Conservation (phyloP, 208 protist genomes). For the Leishmania martiniquensis region DNA sequence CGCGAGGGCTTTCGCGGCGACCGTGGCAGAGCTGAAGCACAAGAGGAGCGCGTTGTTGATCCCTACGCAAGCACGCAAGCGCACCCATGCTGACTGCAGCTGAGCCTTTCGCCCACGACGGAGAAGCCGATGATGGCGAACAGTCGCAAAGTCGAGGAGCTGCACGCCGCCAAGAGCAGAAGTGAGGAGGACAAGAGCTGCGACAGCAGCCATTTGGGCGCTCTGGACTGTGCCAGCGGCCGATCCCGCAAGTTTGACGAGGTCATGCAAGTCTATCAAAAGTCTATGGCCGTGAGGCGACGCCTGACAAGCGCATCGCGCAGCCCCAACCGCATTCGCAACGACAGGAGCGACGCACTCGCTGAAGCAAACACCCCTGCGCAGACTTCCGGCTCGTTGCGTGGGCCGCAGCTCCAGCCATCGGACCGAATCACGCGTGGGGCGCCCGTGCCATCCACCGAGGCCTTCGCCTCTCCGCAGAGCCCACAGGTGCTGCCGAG, state of each 20-base stretch:
- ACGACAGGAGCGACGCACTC: background rate
- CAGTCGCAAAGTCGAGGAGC: background rate
- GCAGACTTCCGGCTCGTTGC: background rate
- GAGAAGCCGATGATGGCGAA: background rate
- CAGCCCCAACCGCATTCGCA: background rate
- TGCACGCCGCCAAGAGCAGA: background rate
- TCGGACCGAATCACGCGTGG: slow-evolving; percentile 6
- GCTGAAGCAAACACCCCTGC: background rate
- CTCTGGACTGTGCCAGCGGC: background rate
- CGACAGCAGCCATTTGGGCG: background rate
- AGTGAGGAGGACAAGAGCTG: background rate
- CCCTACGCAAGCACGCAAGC: background rate
- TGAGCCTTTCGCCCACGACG: background rate
- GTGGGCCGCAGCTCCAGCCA: slow-evolving; percentile 12
- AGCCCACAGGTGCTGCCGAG: background rate
- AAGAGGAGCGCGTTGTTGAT: background rate
- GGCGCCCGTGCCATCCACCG: background rate
- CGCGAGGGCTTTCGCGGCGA: background rate
- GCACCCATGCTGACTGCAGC: background rate
- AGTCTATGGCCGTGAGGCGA: slow-evolving; percentile 20
- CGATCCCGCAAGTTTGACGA: slow-evolving; percentile 20
- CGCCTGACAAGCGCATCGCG: slow-evolving; percentile 5
- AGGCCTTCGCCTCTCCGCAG: background rate
- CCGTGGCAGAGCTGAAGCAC: background rate
- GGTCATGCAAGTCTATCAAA: slow-evolving; percentile 20